phyloP scores from a whole-genome alignment of 176 grass and related monocot species.

The Elymus sibiricus region DNA sequence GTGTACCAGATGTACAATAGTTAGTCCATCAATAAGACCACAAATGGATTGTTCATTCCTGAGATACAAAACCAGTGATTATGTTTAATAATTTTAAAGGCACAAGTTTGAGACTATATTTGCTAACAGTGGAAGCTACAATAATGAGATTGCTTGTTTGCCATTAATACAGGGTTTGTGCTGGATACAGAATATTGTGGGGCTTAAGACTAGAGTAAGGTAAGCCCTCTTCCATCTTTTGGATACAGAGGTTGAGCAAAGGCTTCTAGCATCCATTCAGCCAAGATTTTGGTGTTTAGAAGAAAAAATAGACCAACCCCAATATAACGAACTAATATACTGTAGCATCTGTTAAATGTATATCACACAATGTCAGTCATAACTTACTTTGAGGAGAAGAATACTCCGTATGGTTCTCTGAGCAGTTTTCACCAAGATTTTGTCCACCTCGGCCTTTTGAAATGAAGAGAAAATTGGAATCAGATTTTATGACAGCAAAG shows the following conservation, averaged over 20 bases:
- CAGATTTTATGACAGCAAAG: conserved; percentile 35
- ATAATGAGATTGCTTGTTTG: conserved; percentile 2
- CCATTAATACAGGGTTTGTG: not conserved
- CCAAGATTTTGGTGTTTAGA: not conserved
- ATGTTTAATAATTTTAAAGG: not conserved
- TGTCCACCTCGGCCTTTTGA: conserved; percentile 30
- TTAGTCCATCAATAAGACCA: conserved; percentile 32
- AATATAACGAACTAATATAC: not conserved
- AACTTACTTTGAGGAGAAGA: conserved; percentile 49
- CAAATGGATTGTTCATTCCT: not conserved
- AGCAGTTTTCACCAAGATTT: conserved; percentile 28
- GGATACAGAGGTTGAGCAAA: not conserved
- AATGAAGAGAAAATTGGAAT: conserved; percentile 22
- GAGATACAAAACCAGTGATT: not conserved
- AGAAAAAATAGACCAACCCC: not conserved
- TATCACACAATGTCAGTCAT: not conserved
- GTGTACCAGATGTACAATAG: conserved; percentile 11
- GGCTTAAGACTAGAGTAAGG: not conserved
- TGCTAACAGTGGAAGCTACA: not conserved
- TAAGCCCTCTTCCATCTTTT: not conserved
- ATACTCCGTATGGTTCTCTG: conserved; percentile 17
- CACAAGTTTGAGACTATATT: not conserved
- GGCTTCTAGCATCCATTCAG: not conserved
- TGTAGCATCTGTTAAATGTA: not conserved
- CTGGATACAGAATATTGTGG: not conserved